Evolutionary conservation across 2,329 filamentous ascomycete genomes (phyloP), one percentile per base, ranked within the genome.

Genomic region (Arthrobotrys sphaeroides): DNA sequence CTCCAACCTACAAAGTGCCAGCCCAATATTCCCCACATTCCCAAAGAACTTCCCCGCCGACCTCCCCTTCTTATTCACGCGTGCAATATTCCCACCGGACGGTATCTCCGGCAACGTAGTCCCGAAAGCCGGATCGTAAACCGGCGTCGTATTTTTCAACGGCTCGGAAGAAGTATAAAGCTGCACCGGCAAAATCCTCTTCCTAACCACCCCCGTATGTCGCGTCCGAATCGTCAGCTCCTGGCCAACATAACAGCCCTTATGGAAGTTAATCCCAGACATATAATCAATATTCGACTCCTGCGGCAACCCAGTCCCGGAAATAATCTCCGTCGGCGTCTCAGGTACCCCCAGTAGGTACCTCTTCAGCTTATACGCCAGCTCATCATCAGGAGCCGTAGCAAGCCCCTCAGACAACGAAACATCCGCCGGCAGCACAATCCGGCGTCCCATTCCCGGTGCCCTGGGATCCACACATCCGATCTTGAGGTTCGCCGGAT

Each of bases 171-270:
- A 82, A 5, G 84, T 84, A 82, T 94, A 95, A 13, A 97, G 80
- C 78, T 90, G 84, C 33, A 94, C 89, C 0, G 95, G 95, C 61
- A 99, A 82, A 57, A 98, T 88, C 57, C 95, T 87, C 85, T 97
- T 97, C 76, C 95, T 87, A 42, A 99, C 92, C 13, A 99, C 92
- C 20, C 95, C 95, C 10, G 91, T 94, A 83, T 99, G 95, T 82
- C 94, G 91, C 0, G 95, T 99, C 43, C 95, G 90, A 78, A 98
- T 97, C 0, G 95, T 98, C 77, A 99, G 87, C 83, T 99, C 95
- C 83, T 99, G 95, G 0, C 95, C 95, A 5, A 98, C 89, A 82
- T 99, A 99, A 83, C 95, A 99, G 5, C 95, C 95, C 84, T 99
- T 99, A 81, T 89, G 89, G 84, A 95, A 99, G 83, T 97, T 92